Base-by-base conservation (phyloP, 148 eudicot species). In the Linanthus parryae region DNA sequence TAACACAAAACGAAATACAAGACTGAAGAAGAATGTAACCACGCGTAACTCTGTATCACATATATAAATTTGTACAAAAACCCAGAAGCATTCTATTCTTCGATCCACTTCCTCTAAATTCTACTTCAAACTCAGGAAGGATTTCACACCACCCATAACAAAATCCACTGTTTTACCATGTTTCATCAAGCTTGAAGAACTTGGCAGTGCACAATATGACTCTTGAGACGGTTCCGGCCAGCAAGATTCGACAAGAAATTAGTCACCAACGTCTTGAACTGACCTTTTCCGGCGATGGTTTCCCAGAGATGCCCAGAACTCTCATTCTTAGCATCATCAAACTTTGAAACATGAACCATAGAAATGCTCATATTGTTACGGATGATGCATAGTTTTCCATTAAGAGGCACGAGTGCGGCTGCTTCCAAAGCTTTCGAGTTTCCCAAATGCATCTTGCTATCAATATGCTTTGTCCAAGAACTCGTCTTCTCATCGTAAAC, bases 121-220 rank as follows among this genome's bases (percentile, higher is more conserved):
- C n/a, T n/a, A n/a, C n/a, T n/a, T n/a, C n/a, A n/a, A n/a, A n/a
- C n/a, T n/a, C n/a, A n/a, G n/a, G n/a, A n/a, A n/a, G n/a, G n/a
- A n/a, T n/a, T n/a, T n/a, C n/a, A n/a, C n/a, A n/a, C n/a, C n/a
- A n/a, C n/a, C n/a, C n/a, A n/a, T 15, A 11, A 31, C 12, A 29
- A 2, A 15, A 5, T 8, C 18, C 4, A 23, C 21, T 8, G 33
- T 7, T 41, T 38, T n/a, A n/a, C n/a, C n/a, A n/a, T n/a, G n/a
- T n/a, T n/a, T n/a, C n/a, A n/a, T 82, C 85, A 90, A 44, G 88
- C 83, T 65, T 71, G 91, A 61, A 90, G 97, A 59, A 90, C 82
- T 51, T 90, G 95, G 63, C 97, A 85, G 43, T 90, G 91, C 48
- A 90, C 78, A 35, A 85, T 80, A 64, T 76, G 91, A 52, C 80